These are phyloP conservation scores for Ustilago crameri DNA, from an alignment of 1,284 basidiomycete species.

Conservation along the genomic window DNA sequence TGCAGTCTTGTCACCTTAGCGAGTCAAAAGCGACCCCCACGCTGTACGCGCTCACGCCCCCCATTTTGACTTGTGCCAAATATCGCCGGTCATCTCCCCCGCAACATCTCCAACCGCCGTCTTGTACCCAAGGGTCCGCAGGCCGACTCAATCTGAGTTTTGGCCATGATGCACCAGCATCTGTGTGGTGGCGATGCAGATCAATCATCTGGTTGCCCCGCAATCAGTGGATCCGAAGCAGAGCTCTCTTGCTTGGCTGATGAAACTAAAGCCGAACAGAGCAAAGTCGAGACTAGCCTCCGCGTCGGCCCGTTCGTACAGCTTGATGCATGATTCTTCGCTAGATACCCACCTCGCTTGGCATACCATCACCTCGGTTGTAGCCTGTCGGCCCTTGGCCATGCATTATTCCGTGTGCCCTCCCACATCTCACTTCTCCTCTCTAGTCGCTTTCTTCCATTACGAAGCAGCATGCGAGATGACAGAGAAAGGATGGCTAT, in stretches of 20 bases:
- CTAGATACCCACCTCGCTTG: conserved; percentile 13
- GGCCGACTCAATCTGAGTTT: not conserved
- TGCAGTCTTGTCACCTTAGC: not conserved
- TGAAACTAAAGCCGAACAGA: not conserved
- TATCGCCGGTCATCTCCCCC: conserved; percentile 12
- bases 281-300: not conserved
- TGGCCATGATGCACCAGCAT: no score
- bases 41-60: not conserved
- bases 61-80: conserved; percentile 2
- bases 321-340: not conserved
- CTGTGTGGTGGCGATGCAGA: no score
- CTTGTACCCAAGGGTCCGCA: no score
- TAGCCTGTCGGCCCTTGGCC: not conserved
- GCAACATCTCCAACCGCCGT: not conserved
- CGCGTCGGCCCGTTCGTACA: conserved; percentile 27
- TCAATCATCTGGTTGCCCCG: no score
- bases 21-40: no score
- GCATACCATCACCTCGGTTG: conserved; percentile 5
- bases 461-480: no score
- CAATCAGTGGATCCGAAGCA: not conserved
- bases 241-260: not conserved
- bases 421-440: not conserved
- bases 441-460: not conserved
- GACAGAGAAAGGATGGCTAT: no score
- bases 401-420: not conserved